Base-by-base conservation (phyloP, 2,329 filamentous ascomycete species). In the Leptosphaerulina australis region DNA sequence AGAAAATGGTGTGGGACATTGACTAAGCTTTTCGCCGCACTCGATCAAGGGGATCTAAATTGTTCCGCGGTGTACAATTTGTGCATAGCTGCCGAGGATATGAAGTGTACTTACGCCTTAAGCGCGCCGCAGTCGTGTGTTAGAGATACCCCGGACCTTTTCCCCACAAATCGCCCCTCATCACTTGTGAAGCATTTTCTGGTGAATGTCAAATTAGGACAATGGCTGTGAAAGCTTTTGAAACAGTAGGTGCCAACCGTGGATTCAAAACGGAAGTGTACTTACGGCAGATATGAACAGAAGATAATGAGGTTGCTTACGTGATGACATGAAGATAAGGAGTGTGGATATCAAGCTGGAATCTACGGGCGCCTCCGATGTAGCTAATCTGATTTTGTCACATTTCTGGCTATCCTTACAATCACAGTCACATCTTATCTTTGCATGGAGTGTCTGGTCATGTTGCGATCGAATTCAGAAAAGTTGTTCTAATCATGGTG, bases 91-190 rank as follows among this genome's bases (percentile, higher is more conserved):
- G 28, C 46, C 33, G 22, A 33, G 24, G 47, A 50, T 44, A 50
- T 21, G n/a, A 30, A 12, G 22, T 21, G 18, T 15, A 5, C 39
- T 28, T 28, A 50, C 47, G 47, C 47, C 24, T 39, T 44, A 50
- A 44, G 40, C 47, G 47, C 47, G 29, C 35, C 34, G 35, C 39
- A 39, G 40, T 28, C 15, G 28, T 44, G 40, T 10, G 26, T 24
- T 39, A 28, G 34, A 20, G 45, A 49, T 39, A 44, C 47, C 40
- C 47, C 40, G 18, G 40, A 44, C 35, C 18, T 35, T 24, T 8
- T 50, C 47, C 40, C 47, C 47, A 35, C 47, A 38, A 5, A 44
- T 44, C 40, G 47, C 34, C 22, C n/a, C 20, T 35, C 47, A 39
- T 40, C 47, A 40, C 47, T 50, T 22, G 26, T 18, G 40, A 44